Percentiles rank a stretch among this genome's conserved stretches.
Evolutionary conservation across 2,329 filamentous ascomycete genomes (phyloP).

Genomic region (Cordyceps cateniannulata): DNA sequence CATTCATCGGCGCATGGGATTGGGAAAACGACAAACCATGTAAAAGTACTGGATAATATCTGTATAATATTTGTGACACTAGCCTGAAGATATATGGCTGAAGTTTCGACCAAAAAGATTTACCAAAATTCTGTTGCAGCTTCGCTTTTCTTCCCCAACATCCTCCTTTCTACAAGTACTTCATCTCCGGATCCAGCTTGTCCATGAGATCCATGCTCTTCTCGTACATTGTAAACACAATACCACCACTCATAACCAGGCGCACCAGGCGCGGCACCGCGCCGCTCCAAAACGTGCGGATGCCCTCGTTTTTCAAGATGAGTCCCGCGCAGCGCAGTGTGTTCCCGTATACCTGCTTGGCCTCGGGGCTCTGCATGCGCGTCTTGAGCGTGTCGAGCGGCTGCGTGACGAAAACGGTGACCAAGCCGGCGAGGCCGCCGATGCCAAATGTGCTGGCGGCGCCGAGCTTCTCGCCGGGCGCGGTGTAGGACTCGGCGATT

Average conservation of each 20-base stretch:
- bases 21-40: background rate
- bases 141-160: constrained; percentile 1
- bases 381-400: constrained; percentile 93
- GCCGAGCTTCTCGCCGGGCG: constrained; percentile 91
- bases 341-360: constrained; percentile 74
- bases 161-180: constrained; percentile 57
- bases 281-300: constrained; percentile 90
- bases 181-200: constrained; percentile 71
- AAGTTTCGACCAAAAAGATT: background rate
- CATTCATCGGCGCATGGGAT: constrained; percentile 6
- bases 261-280: constrained; percentile 79
- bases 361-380: constrained; percentile 93
- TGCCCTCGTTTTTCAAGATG: constrained; percentile 83
- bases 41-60: constrained; percentile 1
- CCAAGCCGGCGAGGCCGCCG: constrained; percentile 79
- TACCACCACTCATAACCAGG: constrained; percentile 85
- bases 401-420: constrained; percentile 77
- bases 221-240: constrained; percentile 98
- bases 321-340: constrained; percentile 73
- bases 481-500: constrained; percentile 83
- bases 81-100: background rate
- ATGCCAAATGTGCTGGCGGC: constrained; percentile 83
- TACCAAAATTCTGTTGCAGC: background rate
- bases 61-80: constrained; percentile 10
- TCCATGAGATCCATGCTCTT: constrained; percentile 90